phyloP scores from a whole-genome alignment of 352 stramenopile genomes.

The Aphanomyces cochlioides region DNA sequence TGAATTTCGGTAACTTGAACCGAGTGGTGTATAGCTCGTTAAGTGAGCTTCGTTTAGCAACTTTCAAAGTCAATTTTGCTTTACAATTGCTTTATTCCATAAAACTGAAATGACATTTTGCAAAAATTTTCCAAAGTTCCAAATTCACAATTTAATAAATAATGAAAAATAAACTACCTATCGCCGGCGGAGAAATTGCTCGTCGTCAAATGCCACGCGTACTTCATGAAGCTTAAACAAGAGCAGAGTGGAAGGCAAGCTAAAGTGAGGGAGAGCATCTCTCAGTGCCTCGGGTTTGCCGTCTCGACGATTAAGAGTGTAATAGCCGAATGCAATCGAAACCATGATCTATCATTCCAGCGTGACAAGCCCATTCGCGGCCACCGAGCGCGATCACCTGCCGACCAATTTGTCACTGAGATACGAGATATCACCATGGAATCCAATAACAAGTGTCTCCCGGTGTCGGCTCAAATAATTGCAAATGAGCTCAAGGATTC shows the following conservation, averaged over 20 bases:
- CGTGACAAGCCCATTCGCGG: neutral
- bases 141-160: no score
- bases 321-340: neutral
- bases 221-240: neutral
- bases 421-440: neutral
- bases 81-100: no score
- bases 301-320: neutral
- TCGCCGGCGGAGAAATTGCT: neutral
- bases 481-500: neutral
- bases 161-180: no score
- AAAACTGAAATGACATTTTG: no score
- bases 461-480: neutral
- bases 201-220: neutral
- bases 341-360: neutral
- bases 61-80: no score
- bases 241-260: neutral
- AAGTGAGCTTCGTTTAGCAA: no score
- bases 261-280: neutral
- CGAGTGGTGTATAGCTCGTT: no score
- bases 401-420: neutral
- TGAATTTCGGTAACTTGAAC: no score
- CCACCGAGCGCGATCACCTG: neutral
- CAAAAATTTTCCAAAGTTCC: no score
- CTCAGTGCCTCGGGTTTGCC: neutral
- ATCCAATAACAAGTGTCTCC: neutral